Conservation (phyloP, 2,329 filamentous ascomycete species). For the Colletotrichum abscissum region DNA sequence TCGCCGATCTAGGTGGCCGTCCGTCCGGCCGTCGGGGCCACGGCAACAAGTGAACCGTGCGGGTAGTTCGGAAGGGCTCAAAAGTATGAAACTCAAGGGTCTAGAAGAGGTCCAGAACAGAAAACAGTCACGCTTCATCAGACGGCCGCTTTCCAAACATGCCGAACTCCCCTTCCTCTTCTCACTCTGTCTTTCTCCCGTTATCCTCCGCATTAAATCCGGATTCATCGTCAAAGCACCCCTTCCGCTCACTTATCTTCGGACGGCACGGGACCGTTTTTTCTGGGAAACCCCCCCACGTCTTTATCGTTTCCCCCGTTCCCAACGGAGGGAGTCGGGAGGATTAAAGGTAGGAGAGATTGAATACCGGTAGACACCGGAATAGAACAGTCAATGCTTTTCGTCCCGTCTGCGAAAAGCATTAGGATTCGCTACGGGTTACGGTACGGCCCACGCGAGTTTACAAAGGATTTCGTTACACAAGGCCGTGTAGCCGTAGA, state of each 20-base stretch:
- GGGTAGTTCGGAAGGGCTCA: conserved; percentile 15
- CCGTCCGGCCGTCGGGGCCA: conserved; percentile 18
- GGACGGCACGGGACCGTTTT: conserved; percentile 30
- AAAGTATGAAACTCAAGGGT: not conserved
- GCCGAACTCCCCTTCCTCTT: conserved; percentile 19
- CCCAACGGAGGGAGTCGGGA: conserved; percentile 13
- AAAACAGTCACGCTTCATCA: not conserved
- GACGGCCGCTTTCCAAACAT: not conserved
- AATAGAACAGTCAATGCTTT: not conserved
- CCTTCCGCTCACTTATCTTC: not conserved
- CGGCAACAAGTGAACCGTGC: conserved; percentile 25
- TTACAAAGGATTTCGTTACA: conserved; percentile 6
- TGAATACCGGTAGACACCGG: not conserved
- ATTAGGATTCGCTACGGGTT: not conserved
- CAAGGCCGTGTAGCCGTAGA: not conserved
- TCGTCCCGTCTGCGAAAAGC: conserved; percentile 6
- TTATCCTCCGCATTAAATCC: conserved; percentile 7
- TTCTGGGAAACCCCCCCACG: not conserved
- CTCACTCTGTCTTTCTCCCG: too few relatives aligned
- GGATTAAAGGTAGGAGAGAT: not conserved
- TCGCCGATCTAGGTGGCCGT: not conserved
- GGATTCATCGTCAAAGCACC: not conserved
- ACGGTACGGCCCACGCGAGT: not conserved
- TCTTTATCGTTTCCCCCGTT: not conserved
- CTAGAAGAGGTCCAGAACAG: not conserved